Evolutionary conservation across 1,139 yeast genomes (phyloP), one percentile per base, ranked within the genome.

Genomic region (Diutina catenulata): DNA sequence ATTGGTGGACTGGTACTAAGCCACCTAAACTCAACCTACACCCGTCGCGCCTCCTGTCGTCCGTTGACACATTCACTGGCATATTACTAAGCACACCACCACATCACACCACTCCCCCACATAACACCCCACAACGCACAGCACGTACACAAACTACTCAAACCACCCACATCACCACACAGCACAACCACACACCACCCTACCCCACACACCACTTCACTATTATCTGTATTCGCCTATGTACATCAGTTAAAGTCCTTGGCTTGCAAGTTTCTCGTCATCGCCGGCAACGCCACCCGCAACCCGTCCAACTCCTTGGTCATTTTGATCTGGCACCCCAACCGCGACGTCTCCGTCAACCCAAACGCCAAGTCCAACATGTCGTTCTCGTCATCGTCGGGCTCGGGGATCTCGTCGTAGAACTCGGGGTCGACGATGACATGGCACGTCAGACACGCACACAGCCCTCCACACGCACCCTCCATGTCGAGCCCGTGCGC

Each of bases 391-490:
- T 91, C 98, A 53, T 91, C 98, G 46, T 80, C 86, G 0, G 98
- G 98, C 56, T 91, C 98, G 21, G 94, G 95, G 48, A 91, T 74
- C 42, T 65, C 74, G 53, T 91, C 98, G 59, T 86, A 91, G 54
- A 64, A 87, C 36, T 81, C 95, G 1, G 98, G 98, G 55, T 91
- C 98, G 28, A 91, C 87, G 38, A 91, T 91, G 42, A 91, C 80
- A 60, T 91, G 98, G 56, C 98, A 91, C 0, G 98, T 91, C 3
- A 96, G 87, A 55, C 98, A 91, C 1, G 98, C 98, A 65, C 98
- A 91, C 2, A 96, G 86, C 2, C 98, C 98, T 27, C 98, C 98
- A 60, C 98, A 91, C 0, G 98, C 98, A 36, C 98, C 95, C 56
- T 91, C 98, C 88, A 91, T 87, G 49, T 91, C 98, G 43, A 91